Evolutionary conservation across 2,329 filamentous ascomycete genomes (phyloP), one percentile per base, ranked within the genome.

Genomic region (Cordyceps javanica): DNA sequence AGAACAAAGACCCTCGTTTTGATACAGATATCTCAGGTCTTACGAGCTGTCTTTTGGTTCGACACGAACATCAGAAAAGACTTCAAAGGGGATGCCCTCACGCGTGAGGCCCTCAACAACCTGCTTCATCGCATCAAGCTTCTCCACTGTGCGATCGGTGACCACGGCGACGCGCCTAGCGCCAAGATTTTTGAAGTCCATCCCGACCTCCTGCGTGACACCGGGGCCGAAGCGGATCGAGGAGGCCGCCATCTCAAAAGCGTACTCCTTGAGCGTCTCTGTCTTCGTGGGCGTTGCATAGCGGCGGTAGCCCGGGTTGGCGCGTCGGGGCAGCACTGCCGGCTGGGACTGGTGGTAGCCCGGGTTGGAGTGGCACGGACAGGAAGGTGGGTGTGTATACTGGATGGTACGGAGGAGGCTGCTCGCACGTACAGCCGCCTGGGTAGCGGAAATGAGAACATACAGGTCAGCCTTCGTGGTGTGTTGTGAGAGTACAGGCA

Each of bases 181-280:
- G 14, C 89, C 89, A 79, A 99, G 81, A 70, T 99, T 97, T 74
- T 86, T 88, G 64, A 97, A 87, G 73, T 99, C 94, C 94, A 97
- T 97, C 62, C 94, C 94, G 21, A 99, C 91, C 73, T 99, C 94
- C 72, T 91, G 90, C 25, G 94, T 99, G 58, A 88, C 89, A 6
- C 94, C 94, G 0, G 91, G 90, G 0, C 94, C 94, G 66, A 97
- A 99, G 13, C 94, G 86, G 67, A 99, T 97, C 28, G 88, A 90
- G 1, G 90, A 96, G 1, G 94, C 91, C 0, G 94, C 94, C 93
- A 99, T 96, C 72, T 99, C 94, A 69, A 99, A 99, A 14, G 94
- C 94, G 75, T 99, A 99, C 72, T 99, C 94, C 71, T 95, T 96
- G 67, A 91, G 81, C 9, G 80, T 74, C 28, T 88, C 75, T 21